Evolutionary conservation across 2,329 filamentous ascomycete genomes (phyloP).

Genomic region (Dactylellina cionopaga): DNA sequence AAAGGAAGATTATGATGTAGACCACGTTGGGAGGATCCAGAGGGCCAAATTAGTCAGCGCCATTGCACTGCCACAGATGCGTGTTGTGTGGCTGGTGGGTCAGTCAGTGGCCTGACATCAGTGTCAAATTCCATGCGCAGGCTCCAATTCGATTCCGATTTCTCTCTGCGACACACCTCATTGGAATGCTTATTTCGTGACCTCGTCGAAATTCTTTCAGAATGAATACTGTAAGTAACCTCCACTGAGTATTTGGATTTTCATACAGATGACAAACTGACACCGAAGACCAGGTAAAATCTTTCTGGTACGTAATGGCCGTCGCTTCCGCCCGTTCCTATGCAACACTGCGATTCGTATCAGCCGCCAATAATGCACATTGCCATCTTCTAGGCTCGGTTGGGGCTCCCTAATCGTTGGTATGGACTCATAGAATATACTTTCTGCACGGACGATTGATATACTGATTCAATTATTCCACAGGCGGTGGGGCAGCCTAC

Average conservation of each 20-base stretch:
- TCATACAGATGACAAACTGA: constrained; percentile 20
- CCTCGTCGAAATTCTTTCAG: constrained; percentile 47
- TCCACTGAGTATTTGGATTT: background rate
- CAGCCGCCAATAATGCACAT: constrained; percentile 32
- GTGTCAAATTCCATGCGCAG: constrained; percentile 1
- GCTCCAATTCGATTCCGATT: constrained; percentile 13
- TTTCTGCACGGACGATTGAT: constrained; percentile 44
- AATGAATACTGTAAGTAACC: constrained; percentile 68
- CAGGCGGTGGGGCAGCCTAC: constrained; percentile 90
- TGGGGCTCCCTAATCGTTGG: constrained; percentile 89
- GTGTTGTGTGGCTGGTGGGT: constrained; percentile 30
- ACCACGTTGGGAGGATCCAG: constrained; percentile 22
- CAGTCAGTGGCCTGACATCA: constrained; percentile 49
- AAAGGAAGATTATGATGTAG: constrained; percentile 1
- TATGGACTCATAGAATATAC: constrained; percentile 62
- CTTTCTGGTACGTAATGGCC: constrained; percentile 71
- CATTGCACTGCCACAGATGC: constrained; percentile 15
- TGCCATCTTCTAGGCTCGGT: constrained; percentile 89
- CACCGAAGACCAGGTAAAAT: constrained; percentile 67
- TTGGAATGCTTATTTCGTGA: constrained; percentile 20
- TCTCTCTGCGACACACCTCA: constrained; percentile 3
- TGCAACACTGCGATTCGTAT: constrained; percentile 25
- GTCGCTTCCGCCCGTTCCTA: too few relatives aligned
- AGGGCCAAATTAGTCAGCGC: background rate
- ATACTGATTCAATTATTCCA: constrained; percentile 5